Conservation (phyloP, 140 eudicot species). For the Flaveria floridana region DNA sequence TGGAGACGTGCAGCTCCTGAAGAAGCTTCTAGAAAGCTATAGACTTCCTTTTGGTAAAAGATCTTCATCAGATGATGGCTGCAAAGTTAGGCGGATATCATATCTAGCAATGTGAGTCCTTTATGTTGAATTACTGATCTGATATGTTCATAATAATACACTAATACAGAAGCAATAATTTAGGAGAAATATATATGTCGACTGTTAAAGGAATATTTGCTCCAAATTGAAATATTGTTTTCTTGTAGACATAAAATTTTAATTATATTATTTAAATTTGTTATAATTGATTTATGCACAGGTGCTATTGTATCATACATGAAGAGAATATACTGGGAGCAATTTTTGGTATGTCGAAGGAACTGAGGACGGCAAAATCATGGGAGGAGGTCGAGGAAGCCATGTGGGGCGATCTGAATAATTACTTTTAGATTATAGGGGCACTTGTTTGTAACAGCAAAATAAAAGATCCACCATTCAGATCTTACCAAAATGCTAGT, state of each 20-base stretch:
- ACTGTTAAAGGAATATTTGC: neutral
- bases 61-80: conserved; percentile 24
- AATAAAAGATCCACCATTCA: conserved; percentile 8
- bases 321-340: conserved; percentile 92
- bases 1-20: conserved; percentile 66
- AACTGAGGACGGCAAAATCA: conserved; percentile 52
- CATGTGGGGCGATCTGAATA: conserved; percentile 82
- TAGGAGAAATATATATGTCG: neutral
- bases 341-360: conserved; percentile 69
- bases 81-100: conserved; percentile 44
- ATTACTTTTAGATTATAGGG: conserved; percentile 26
- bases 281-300: conserved; percentile 9
- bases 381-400: conserved; percentile 96
- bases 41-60: conserved; percentile 59
- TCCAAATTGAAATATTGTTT: neutral
- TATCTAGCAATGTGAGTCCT: conserved; percentile 78
- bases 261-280: too few relatives aligned
- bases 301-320: conserved; percentile 92
- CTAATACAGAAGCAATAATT: neutral
- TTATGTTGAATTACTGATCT: neutral
- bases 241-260: neutral
- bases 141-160: too few relatives aligned
- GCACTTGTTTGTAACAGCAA: neutral
- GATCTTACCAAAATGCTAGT: neutral
- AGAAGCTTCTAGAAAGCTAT: conserved; percentile 68